Evolutionary conservation across 2,329 filamentous ascomycete species (phyloP), one percentile per base, ranked within the genome.

Genomic region (Neurospora sp.): DNA sequence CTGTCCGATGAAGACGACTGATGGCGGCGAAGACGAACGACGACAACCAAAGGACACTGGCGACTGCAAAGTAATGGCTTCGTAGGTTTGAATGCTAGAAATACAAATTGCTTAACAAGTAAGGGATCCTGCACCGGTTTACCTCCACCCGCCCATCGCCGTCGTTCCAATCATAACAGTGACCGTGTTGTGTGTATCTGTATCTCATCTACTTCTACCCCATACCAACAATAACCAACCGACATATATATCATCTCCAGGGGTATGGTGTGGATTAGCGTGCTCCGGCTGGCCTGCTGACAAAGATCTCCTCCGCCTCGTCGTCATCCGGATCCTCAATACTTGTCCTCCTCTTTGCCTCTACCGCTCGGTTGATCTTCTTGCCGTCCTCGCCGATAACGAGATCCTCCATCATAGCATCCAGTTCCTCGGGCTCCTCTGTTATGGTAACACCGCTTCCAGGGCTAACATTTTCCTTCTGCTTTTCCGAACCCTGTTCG

Each of bases 321-420:
- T 85, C 84, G 43, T 85, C 86, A 70, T 88, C 86, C 7, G 85
- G 84, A 69, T 88, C 86, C 77, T 89, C 86, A 67, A 89, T 86
- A 76, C 85, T 88, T 42, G 85, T 88, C 73, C 86, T 79, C 69
- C 83, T 79, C 73, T 81, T 81, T 2, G 86, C 86, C 76, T 87
- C 85, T 6, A 86, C 80, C 0, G 85, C 84, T 7, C 80, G 77
- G 72, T 80, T 79, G 17, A 84, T 81, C 72, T 77, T 81, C 71
- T 81, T 78, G 46, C 81, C 81, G 68, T 84, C 81, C 17, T 84
- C 82, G 9, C 78, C 76, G 10, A 79, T 68, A 3, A 79, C 74
- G 7, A 70, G 69, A 19, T 74, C 72, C 36, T 73, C 74, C 52
- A 74, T 74, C 46, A 70, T 70, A 9, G 67, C 69, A 19, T 66